Conservation (phyloP, 805 yeast species). For the Candida rishiriensis region DNA sequence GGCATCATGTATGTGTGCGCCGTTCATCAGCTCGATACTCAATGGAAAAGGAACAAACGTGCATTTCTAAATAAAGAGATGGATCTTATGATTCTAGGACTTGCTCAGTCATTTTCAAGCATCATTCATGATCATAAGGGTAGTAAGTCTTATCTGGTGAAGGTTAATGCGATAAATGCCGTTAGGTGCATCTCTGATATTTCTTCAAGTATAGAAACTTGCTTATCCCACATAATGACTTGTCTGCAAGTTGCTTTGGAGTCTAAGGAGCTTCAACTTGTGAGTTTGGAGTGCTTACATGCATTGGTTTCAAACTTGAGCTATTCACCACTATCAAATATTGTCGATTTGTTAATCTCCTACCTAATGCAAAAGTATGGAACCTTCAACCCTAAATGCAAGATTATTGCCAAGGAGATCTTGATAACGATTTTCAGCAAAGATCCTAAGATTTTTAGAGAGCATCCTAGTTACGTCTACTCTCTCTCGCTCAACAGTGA, state of each 20-base stretch:
- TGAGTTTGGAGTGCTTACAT: constrained; percentile 66
- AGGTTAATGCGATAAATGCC: constrained; percentile 67
- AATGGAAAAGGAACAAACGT: constrained; percentile 27
- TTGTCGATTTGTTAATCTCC: constrained; percentile 72
- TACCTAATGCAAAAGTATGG: constrained; percentile 67
- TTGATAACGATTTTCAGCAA: constrained; percentile 34
- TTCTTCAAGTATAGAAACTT: constrained; percentile 40
- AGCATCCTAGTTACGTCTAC: constrained; percentile 48
- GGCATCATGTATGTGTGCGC: constrained; percentile 35
- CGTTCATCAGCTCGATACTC: constrained; percentile 15
- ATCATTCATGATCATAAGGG: constrained; percentile 72
- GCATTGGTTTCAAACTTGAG: constrained; percentile 53
- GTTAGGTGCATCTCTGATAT: constrained; percentile 60
- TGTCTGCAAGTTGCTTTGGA: constrained; percentile 79
- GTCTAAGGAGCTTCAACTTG: constrained; percentile 50
- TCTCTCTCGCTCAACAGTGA: constrained; percentile 45
- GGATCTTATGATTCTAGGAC: constrained; percentile 61
- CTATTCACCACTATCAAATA: constrained; percentile 52
- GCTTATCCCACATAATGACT: constrained; percentile 80
- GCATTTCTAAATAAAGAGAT: constrained; percentile 37
- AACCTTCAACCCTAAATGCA: constrained; percentile 44
- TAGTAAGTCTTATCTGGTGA: constrained; percentile 65
- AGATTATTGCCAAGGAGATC: constrained; percentile 47
- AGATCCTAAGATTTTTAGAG: constrained; percentile 31
- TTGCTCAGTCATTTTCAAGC: constrained; percentile 76